Base-by-base conservation (phyloP, 2,329 filamentous ascomycete genomes). In the Penicillium sp. region DNA sequence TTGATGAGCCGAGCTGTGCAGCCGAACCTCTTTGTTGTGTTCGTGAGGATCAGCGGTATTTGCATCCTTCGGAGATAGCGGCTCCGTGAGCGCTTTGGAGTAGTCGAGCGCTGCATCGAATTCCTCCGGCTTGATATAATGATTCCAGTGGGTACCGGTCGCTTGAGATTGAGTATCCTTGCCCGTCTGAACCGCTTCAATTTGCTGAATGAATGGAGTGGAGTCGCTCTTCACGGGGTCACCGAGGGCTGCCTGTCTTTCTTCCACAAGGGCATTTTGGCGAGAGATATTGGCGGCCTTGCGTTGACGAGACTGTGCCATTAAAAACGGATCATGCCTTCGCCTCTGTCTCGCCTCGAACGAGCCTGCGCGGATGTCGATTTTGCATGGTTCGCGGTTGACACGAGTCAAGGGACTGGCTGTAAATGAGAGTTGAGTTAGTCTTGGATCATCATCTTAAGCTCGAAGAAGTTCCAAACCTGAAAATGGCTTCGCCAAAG, bases 161-260 rank as follows among this genome's bases (percentile, higher is more conserved):
- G 58, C 47, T 20, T 35, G 9, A 9, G 56, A 49, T 28, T 18
- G 60, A 11, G 60, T 23, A 12, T 60, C 63, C 53, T 68, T 63
- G 52, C 70, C 61, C 50, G 68, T 63, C 77, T 81, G 56, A 74
- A 69, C n/a, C 65, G 71, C 83, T 68, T 90, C 87, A 65, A 96
- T 86, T 3, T 90, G 92, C 74, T 90, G 82, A 65, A 96, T 77
- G 68, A 96, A 97, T 28, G 91, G 83, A 16, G 94, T 97, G 38
- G 82, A 74, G 59, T 86, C 80, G 68, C 93, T 94, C 65, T 87
- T 83, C 61, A 99, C 79, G 1, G 91, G 89, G 71, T 95, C 84
- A 51, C 93, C 93, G 62, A 87, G 79, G 47, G 80, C 80, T 47
- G 80, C 80, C 58, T 83, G 79, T 58, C 90, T 85, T 68, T 86